phyloP scores from a whole-genome alignment of 225 moss, liverwort and hornwort genomes.

The Straminergon stramineum region DNA sequence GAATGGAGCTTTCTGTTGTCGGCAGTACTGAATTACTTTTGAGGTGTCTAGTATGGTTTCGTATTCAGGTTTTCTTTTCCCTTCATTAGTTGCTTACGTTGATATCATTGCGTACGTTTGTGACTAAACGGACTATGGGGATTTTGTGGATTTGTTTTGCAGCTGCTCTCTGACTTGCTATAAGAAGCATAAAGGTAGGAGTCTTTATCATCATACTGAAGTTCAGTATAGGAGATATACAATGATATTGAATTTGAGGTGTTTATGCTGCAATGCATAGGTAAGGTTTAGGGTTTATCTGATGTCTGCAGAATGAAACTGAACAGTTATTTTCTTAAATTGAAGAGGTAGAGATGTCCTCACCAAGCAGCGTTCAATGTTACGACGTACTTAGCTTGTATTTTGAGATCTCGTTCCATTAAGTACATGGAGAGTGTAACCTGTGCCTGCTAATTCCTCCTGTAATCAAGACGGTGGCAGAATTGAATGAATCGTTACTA shows the following conservation, averaged over 20 bases:
- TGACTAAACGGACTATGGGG: background rate
- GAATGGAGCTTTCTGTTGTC: background rate
- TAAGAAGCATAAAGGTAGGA: constrained; percentile 57
- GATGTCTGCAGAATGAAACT: background rate
- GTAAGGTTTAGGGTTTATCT: background rate
- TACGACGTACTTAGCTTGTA: background rate
- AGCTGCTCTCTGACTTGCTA: constrained; percentile 54
- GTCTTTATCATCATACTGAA: background rate
- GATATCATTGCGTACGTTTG: background rate
- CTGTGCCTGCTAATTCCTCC: background rate
- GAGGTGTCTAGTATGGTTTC: background rate
- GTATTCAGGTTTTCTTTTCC: background rate
- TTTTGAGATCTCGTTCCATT: background rate
- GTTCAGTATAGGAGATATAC: background rate
- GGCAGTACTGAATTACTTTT: background rate
- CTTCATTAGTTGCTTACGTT: background rate
- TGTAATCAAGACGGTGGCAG: background rate
- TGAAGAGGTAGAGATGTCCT: background rate
- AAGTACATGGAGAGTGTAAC: background rate
- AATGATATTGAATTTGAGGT: background rate
- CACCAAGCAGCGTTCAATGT: background rate
- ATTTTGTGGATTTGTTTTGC: constrained; percentile 9
- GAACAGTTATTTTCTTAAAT: background rate
- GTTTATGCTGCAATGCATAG: background rate
- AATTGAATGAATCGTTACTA: background rate